Evolutionary conservation across 495 filamentous ascomycete genomes (phyloP), one percentile per base, ranked within the genome.

Genomic region (Penicillium lividum): DNA sequence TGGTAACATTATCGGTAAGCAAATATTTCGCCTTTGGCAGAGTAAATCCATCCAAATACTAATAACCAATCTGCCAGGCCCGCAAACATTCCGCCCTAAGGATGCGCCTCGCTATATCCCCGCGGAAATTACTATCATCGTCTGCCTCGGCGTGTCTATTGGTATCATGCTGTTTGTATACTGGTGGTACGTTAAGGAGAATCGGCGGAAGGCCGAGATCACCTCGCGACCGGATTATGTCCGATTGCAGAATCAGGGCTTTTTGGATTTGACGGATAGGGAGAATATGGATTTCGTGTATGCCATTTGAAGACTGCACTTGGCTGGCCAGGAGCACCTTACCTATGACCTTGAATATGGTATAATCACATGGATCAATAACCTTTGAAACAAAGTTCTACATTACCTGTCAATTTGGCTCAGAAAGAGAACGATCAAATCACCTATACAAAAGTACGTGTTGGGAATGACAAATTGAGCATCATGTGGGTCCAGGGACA

Each of bases 111-210:
- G 78, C 33, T 91, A 90, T 62, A 78, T 86, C 16, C 85, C 86
- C 4, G 88, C 85, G 18, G 85, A 88, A 60, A 85, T 89, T 53
- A 84, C 82, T 3, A 86, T 90, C 57, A 80, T 89, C 28, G 80
- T 82, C n/a, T 56, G 54, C 31, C 16, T 56, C 7, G 54, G 15
- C 5, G 54, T 49, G 3, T 88, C 86, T 66, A 83, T 78, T 73
- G 75, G 68, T 16, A 80, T 86, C 54, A 63, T 90, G 45, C 57
- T 74, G 0, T 87, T 87, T 66, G 86, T 89, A 38, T 82, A 81
- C 62, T 77, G 77, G 68, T 89, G 85, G 76, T 89, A 84, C 66
- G 68, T 67, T 10, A 66, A 68, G 18, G 77, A 86, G 76, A 91
- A 91, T 56, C 72, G 67, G 63, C 79, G 79, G 70, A 90, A 90